Evolutionary conservation across 306 rosid genomes (phyloP), one percentile per base, ranked within the genome.

Genomic region (Dryas octopetala): DNA sequence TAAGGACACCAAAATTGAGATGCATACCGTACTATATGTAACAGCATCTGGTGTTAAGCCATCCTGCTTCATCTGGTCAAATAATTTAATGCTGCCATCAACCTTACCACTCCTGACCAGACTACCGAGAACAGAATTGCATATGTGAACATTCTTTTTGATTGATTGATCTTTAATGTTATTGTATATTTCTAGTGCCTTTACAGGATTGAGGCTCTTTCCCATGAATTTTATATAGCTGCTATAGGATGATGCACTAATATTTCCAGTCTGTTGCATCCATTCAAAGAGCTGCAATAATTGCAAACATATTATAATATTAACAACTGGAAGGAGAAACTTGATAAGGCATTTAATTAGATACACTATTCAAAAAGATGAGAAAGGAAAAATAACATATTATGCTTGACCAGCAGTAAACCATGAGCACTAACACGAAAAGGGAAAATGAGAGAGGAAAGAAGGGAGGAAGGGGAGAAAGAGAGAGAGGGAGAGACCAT

Each of bases 11-110:
- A 55, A 16, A n/a, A 38, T 49, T 68, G 71, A 62, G 43, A 61
- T 57, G 17, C 90, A 83, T 89, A 94, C 98, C 75, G 88, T 88
- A 83, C 91, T 94, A 80, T 91, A 91, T n/a, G 98, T 91, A 66
- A 94, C 86, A 76, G 66, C 79, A 89, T 91, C 96, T 7, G 96
- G 95, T 52, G 71, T 82, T 45, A 90, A 80, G 73, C 95, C 96
- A 68, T 91, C 88, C 54, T 77, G 79, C 85, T 89, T 88, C 98
- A 94, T 94, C 86, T 87, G 86, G 59, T 76, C 73, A 85, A 90
- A 89, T 83, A 94, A 78, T 75, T 79, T 88, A 3, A 90, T 55
- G 78, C 95, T 77, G 40, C 83, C 68, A 57, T 87, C 89, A 66
- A 87, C 85, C 80, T 88, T 91, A 47, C 89, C 89, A 78, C 83